Conservation (phyloP, 208 protist species). For the Trypanosoma brucei region DNA sequence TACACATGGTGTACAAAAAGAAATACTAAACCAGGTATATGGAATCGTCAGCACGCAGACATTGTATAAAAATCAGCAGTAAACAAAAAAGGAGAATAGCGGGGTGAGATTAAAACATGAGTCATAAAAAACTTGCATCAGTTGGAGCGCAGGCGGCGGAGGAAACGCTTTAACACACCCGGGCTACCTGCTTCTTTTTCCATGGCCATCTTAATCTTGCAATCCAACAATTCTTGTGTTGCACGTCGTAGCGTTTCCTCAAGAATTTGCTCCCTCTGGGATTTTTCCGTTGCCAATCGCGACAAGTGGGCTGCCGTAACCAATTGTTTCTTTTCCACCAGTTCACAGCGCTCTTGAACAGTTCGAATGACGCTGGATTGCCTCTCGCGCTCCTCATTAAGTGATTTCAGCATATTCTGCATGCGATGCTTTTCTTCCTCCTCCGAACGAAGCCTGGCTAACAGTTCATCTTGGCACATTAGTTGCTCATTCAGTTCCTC, state of each 20-base stretch:
- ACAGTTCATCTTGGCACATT: constrained; percentile 54
- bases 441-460: constrained; percentile 44
- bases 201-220: constrained; percentile 43
- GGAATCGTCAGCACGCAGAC: constrained; percentile 12
- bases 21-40: background rate
- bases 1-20: no score
- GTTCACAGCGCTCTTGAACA: constrained; percentile 38
- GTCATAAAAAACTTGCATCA: background rate
- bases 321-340: constrained; percentile 54
- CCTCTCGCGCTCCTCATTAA: constrained; percentile 61
- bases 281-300: constrained; percentile 40
- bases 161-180: constrained; percentile 26
- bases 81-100: background rate
- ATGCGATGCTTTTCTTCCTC: constrained; percentile 62
- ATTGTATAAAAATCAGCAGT: constrained; percentile 10
- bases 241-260: constrained; percentile 59
- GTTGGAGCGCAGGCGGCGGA: constrained; percentile 1
- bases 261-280: constrained; percentile 49
- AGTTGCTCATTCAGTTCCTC: constrained; percentile 45
- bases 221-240: constrained; percentile 61
- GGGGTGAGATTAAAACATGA: no score
- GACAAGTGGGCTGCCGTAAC: constrained; percentile 31
- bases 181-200: constrained; percentile 29
- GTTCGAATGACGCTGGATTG: constrained; percentile 41
- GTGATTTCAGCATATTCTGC: constrained; percentile 47